Percentiles rank a stretch among this genome's conserved stretches.
Evolutionary conservation across 1,284 basidiomycete genomes (phyloP).

Genomic region (Grifola frondosa): DNA sequence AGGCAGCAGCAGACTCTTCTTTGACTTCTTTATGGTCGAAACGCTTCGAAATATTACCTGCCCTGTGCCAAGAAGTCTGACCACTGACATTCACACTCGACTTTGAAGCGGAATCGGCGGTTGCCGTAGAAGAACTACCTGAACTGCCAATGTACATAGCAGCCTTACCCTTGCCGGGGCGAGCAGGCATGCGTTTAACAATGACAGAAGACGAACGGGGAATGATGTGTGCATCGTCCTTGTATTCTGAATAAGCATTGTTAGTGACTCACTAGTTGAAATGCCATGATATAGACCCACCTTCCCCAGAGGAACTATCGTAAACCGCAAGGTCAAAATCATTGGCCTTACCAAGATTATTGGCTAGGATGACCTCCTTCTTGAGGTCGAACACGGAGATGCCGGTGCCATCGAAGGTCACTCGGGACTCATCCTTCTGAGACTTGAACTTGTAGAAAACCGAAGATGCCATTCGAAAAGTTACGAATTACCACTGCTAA

Average conservation of each 20-base stretch:
- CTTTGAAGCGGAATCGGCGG: slow-evolving; percentile 19
- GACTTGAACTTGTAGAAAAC: slow-evolving; percentile 99
- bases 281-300: slow-evolving; percentile 42
- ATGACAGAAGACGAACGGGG: slow-evolving; percentile 94
- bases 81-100: slow-evolving; percentile 30
- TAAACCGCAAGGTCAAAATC: slow-evolving; percentile 95
- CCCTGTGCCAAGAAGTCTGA: slow-evolving; percentile 54
- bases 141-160: slow-evolving; percentile 78
- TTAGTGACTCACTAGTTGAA: not conserved
- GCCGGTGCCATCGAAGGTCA: slow-evolving; percentile 97
- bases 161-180: slow-evolving; percentile 91
- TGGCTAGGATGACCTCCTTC: slow-evolving; percentile 95
- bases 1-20: slow-evolving; percentile 11
- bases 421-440: slow-evolving; percentile 89
- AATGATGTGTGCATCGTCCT: slow-evolving; percentile 89
- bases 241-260: slow-evolving; percentile 70
- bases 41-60: slow-evolving; percentile 74
- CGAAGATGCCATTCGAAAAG: slow-evolving; percentile 76
- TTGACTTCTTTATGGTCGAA: slow-evolving; percentile 85
- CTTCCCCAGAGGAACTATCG: slow-evolving; percentile 85
- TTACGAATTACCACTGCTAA: slow-evolving; percentile 28
- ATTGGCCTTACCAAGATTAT: slow-evolving; percentile 93
- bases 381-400: slow-evolving; percentile 99
- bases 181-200: slow-evolving; percentile 87
- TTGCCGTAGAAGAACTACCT: slow-evolving; percentile 40